Evolutionary conservation across 73 alveolate genomes (phyloP).

Genomic region (Paramecium pentaurelia): DNA sequence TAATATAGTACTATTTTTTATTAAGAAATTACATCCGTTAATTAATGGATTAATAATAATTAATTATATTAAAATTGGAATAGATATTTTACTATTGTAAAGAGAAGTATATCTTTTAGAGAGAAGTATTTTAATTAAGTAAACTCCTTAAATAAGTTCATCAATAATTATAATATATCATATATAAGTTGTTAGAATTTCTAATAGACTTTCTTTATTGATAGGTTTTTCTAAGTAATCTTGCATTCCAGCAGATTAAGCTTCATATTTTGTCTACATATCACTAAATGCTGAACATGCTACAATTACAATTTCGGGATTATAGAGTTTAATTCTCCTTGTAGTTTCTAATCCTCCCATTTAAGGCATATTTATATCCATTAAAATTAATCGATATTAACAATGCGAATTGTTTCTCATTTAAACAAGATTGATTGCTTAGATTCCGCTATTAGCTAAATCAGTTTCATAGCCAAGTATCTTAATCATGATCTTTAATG

Average conservation of each 20-base stretch:
- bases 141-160: no score
- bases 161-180: not conserved
- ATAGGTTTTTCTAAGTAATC: not conserved
- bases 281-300: slow-evolving; percentile 33
- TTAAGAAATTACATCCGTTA: no score
- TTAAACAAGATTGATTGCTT: not conserved
- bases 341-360: slow-evolving; percentile 56
- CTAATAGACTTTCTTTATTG: not conserved
- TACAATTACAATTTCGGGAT: not conserved
- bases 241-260: not conserved
- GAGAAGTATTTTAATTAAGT: no score
- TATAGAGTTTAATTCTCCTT: not conserved
- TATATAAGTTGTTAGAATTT: not conserved
- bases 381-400: slow-evolving; percentile 15
- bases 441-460: slow-evolving; percentile 33
- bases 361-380: slow-evolving; percentile 55
- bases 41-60: no score
- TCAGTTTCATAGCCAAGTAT: not conserved
- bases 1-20: no score
- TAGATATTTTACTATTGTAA: no score
- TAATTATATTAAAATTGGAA: no score
- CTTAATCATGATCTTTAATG: not conserved
- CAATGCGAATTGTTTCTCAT: not conserved
- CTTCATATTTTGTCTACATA: not conserved
- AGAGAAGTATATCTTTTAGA: no score